A percentile compares a stretch with the other conserved stretches of the same genome.
Evolutionary conservation across 2,329 filamentous ascomycete species (phyloP).

Genomic region (Claviceps sp.): DNA sequence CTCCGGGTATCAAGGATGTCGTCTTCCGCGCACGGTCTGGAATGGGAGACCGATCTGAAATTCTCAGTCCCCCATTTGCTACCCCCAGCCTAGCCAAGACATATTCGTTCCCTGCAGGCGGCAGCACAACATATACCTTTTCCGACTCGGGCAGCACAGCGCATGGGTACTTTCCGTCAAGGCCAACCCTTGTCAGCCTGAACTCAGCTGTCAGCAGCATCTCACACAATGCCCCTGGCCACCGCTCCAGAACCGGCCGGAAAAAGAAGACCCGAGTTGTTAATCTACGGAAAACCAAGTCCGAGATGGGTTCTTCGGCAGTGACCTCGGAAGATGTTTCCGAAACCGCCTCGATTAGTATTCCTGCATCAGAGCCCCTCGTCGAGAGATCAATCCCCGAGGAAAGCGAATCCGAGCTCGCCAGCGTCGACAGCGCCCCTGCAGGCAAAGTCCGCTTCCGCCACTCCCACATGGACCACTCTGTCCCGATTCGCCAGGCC

Average conservation of each 20-base stretch:
- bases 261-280: conserved; percentile 79
- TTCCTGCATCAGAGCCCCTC: conserved; percentile 48
- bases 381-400: conserved; percentile 44
- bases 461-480: conserved; percentile 8
- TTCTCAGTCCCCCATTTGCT: conserved; percentile 31
- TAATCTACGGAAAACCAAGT: conserved; percentile 56
- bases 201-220: conserved; percentile 48
- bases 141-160: conserved; percentile 54
- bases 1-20: conserved; percentile 76
- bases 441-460: conserved; percentile 30
- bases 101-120: conserved; percentile 46
- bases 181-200: conserved; percentile 52
- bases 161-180: conserved; percentile 49
- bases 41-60: conserved; percentile 55
- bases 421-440: conserved; percentile 13
- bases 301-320: conserved; percentile 37
- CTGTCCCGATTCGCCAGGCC: conserved; percentile 9
- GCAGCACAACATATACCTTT: conserved; percentile 57
- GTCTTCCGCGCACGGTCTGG: conserved; percentile 90
- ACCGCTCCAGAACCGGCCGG: conserved; percentile 48
- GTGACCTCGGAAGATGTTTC: conserved; percentile 34
- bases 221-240: conserved; percentile 46
- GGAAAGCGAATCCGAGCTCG: conserved; percentile 39
- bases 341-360: conserved; percentile 40
- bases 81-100: conserved; percentile 46